Percentiles rank a stretch among this genome's conserved stretches.
phyloP scores from a whole-genome alignment of 345 rosid genomes.

The Lagerstroemia speciosa region DNA sequence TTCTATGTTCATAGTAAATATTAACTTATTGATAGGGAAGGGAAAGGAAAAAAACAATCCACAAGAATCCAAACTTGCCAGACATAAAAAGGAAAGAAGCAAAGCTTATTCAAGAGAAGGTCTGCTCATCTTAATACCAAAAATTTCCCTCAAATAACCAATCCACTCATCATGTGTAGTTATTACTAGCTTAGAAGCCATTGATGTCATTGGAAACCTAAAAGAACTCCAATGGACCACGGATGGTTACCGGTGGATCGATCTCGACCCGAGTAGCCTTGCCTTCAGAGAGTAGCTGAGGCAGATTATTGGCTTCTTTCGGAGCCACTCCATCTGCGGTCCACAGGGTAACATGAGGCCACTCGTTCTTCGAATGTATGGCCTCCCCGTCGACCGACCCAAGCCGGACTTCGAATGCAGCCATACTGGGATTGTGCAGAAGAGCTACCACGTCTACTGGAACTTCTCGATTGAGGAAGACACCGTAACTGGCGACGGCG shows the following conservation, averaged over 20 bases:
- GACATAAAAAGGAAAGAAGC: not conserved
- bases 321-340: constrained; percentile 59
- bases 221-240: constrained; percentile 65
- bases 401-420: constrained; percentile 60
- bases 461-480: constrained; percentile 36
- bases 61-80: not conserved
- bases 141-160: not conserved
- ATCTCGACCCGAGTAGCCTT: constrained; percentile 60
- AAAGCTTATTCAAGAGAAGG: not conserved
- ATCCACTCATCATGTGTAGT: not conserved
- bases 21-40: no score
- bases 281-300: constrained; percentile 51
- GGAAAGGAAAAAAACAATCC: not conserved
- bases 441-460: constrained; percentile 66
- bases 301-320: constrained; percentile 69
- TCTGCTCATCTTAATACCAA: not conserved
- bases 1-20: no score
- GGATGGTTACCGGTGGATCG: constrained; percentile 50
- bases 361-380: constrained; percentile 52
- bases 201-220: constrained; percentile 16
- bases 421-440: constrained; percentile 61
- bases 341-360: constrained; percentile 94
- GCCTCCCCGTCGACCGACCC: constrained; percentile 66
- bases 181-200: not conserved
- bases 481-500: constrained; percentile 61